These are phyloP conservation scores for Gossypioides kirkii DNA, from an alignment of 345 rosid genomes.

Conservation along the genomic window DNA sequence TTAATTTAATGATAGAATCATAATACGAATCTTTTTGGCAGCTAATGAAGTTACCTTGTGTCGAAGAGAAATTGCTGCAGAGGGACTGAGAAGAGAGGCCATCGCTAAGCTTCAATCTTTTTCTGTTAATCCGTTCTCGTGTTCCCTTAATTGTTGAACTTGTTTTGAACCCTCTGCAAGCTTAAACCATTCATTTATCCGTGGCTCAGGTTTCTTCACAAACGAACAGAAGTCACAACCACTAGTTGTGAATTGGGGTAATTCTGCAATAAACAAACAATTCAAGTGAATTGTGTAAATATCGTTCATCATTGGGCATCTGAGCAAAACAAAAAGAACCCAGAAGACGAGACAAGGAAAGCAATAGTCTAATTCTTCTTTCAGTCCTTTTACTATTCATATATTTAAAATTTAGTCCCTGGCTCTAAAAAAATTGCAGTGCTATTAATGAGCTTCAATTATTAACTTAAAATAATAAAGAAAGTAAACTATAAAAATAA, in stretches of 20 bases:
- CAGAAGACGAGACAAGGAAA: too few species aligned
- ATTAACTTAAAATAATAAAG: too few species aligned
- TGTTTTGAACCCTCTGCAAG: background rate
- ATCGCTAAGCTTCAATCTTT: constrained; percentile 22
- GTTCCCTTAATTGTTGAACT: background rate
- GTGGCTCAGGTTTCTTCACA: constrained; percentile 4
- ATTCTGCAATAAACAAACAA: background rate
- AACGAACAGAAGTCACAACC: background rate
- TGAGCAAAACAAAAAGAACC: background rate
- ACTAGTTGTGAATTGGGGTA: background rate
- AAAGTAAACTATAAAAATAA: background rate
- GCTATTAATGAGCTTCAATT: too few species aligned
- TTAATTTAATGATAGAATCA: background rate
- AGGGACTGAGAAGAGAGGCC: constrained; percentile 62
- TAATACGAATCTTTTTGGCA: background rate
- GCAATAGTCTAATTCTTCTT: too few species aligned
- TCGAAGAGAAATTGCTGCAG: constrained; percentile 35
- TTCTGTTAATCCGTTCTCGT: background rate
- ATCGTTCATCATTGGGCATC: background rate
- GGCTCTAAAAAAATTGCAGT: too few species aligned
- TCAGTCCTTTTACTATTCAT: background rate
- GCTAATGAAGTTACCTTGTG: constrained; percentile 38
- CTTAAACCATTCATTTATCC: constrained; percentile 1
- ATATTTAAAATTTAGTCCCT: background rate
- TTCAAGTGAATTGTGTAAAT: background rate